Base-by-base conservation (phyloP, 495 filamentous ascomycete species). In the Astrocystis sublimbata region DNA sequence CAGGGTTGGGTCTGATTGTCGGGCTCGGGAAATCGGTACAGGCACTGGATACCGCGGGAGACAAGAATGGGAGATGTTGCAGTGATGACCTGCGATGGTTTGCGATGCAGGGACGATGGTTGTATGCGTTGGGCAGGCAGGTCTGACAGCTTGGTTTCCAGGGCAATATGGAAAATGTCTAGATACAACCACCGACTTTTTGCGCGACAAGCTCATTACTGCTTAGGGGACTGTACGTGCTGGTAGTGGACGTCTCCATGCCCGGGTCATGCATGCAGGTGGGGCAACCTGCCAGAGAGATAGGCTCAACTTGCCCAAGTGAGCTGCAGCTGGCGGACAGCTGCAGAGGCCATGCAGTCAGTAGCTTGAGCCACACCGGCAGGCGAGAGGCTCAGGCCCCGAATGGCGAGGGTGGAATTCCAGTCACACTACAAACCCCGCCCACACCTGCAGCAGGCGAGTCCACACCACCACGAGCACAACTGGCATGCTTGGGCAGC, bases 121-220 rank as follows among this genome's bases (percentile, higher is more conserved):
- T 47, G 35, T n/a, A n/a, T n/a, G n/a, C n/a, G n/a, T n/a, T n/a
- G n/a, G n/a, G n/a, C n/a, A n/a, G n/a, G 26, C 42, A 31, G 43
- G 28, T 5, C 26, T 17, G 54, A 35, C n/a, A 46, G 13, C 50
- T 41, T 24, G 13, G 38, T 61, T 30, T 46, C 24, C 28, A 35
- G 28, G 45, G 21, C 45, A 40, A 51, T 60, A 10, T 59, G 6
- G 45, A 38, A 33, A 52, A 47, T 47, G 15, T 12, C 21, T 21
- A 51, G 23, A 9, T 30, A 13, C 33, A 26, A 40, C 21, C 1
- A n/a, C 51, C 31, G 40, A 56, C 50, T 47, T 56, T 49, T 56
- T 54, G 51, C 51, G 51, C 60, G 60, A 47, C 41, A 31, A 49
- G 38, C 38, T 46, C 19, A 33, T 45, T 10, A 33, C n/a, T n/a